A percentile compares a stretch with the other conserved stretches of the same genome.
phyloP scores from a whole-genome alignment of 345 rosid genomes.

The Schrenkiella parvula region DNA sequence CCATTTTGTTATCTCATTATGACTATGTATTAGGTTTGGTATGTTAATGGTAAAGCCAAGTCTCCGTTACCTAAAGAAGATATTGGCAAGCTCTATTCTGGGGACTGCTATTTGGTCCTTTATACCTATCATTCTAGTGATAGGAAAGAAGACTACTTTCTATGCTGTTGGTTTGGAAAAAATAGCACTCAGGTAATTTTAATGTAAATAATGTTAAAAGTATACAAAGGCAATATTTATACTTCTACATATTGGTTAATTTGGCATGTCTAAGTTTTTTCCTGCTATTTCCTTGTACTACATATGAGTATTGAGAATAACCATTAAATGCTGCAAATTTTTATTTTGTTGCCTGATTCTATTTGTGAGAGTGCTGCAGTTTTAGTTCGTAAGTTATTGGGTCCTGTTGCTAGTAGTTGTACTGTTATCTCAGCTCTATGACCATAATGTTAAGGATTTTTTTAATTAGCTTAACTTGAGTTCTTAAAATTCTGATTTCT shows the following conservation, averaged over 20 bases:
- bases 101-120: conserved; percentile 92
- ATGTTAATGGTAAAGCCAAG: conserved; percentile 76
- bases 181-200: conserved; percentile 72
- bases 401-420: background rate
- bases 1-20: background rate
- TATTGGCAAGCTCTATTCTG: conserved; percentile 84
- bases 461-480: background rate
- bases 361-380: background rate
- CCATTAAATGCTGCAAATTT: background rate
- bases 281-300: background rate
- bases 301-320: background rate
- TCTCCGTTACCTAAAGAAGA: conserved; percentile 76
- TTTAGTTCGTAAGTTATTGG: background rate
- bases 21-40: conserved; percentile 66
- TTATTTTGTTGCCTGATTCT: background rate
- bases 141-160: conserved; percentile 86
- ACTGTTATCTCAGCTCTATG: background rate
- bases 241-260: background rate
- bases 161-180: conserved; percentile 93
- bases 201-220: background rate
- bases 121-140: conserved; percentile 92
- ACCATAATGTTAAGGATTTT: background rate
- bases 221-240: background rate
- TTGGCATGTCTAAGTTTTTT: background rate
- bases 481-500: background rate